phyloP scores from a whole-genome alignment of 1,139 yeast genomes.

The Geotrichum europaeum region DNA sequence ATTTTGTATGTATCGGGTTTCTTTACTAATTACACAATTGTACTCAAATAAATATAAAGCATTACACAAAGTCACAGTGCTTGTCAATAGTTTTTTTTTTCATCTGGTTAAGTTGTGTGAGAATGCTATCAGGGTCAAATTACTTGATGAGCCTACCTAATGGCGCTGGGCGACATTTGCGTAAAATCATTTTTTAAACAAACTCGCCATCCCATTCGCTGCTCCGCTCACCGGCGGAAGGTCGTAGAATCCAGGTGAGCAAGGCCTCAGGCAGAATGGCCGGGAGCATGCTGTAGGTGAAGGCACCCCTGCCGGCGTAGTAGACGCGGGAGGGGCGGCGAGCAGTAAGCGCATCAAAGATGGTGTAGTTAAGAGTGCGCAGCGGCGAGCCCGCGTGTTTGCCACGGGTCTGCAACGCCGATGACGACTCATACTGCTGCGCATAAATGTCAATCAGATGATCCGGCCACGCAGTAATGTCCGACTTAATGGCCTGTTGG shows the following conservation, averaged over 20 bases:
- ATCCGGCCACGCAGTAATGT: slow-evolving; percentile 39
- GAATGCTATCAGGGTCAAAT: too few species aligned
- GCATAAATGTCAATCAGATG: slow-evolving; percentile 36
- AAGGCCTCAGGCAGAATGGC: slow-evolving; percentile 33
- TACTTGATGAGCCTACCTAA: too few species aligned
- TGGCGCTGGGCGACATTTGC: too few species aligned
- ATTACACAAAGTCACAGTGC: too few species aligned
- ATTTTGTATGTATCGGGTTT: too few species aligned
- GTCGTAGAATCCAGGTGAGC: slow-evolving; percentile 34
- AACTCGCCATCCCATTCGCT: background rate
- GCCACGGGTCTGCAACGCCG: slow-evolving; percentile 31
- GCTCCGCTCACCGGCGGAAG: slow-evolving; percentile 10
- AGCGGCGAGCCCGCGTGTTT: slow-evolving; percentile 32
- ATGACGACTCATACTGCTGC: slow-evolving; percentile 30
- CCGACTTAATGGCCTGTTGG: slow-evolving; percentile 35
- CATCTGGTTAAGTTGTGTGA: too few species aligned
- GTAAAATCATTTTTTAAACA: background rate
- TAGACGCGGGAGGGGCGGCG: slow-evolving; percentile 32
- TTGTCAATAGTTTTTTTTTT: too few species aligned
- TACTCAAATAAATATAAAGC: too few species aligned
- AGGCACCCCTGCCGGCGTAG: slow-evolving; percentile 38
- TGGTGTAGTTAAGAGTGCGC: slow-evolving; percentile 32
- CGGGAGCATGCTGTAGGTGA: slow-evolving; percentile 33
- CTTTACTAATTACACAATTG: too few species aligned
- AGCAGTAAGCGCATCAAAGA: slow-evolving; percentile 34